phyloP scores from a whole-genome alignment of 2,329 filamentous ascomycete genomes.

The Metarhizium robertsii region DNA sequence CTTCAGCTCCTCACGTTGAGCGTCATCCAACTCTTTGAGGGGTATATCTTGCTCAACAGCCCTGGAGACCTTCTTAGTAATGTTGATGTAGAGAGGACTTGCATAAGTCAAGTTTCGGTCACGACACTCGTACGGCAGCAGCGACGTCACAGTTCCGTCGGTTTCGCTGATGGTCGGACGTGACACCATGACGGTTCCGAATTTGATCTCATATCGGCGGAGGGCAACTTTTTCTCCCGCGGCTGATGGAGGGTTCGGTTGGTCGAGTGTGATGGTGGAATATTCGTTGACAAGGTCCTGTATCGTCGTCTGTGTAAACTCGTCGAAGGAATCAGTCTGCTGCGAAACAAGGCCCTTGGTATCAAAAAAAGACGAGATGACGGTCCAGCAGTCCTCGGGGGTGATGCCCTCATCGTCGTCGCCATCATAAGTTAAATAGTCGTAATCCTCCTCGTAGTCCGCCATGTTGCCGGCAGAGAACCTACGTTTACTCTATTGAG shows the following conservation, averaged over 20 bases:
- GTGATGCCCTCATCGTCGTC: slow-evolving; percentile 68
- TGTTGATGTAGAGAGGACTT: slow-evolving; percentile 80
- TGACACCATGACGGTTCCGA: slow-evolving; percentile 81
- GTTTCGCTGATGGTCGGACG: slow-evolving; percentile 88
- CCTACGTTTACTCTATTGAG: not conserved
- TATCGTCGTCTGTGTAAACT: slow-evolving; percentile 90
- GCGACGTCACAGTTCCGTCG: slow-evolving; percentile 75
- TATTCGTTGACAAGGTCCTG: slow-evolving; percentile 93
- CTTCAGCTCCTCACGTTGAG: slow-evolving; percentile 46
- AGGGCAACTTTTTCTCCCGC: slow-evolving; percentile 75
- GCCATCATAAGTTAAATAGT: slow-evolving; percentile 63
- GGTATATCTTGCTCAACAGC: slow-evolving; percentile 67
- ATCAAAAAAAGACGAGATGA: slow-evolving; percentile 96
- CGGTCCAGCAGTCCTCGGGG: slow-evolving; percentile 95
- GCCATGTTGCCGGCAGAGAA: slow-evolving; percentile 31
- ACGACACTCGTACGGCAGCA: slow-evolving; percentile 91
- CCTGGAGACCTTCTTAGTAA: slow-evolving; percentile 75
- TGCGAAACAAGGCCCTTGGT: slow-evolving; percentile 92
- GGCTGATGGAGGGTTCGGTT: slow-evolving; percentile 69
- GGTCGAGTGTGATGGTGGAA: slow-evolving; percentile 83
- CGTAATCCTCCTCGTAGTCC: slow-evolving; percentile 47
- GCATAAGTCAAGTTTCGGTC: slow-evolving; percentile 94
- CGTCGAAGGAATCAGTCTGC: slow-evolving; percentile 96
- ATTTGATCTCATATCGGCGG: slow-evolving; percentile 90
- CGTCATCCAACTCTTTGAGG: slow-evolving; percentile 58